Evolutionary conservation across 441 rosid species (phyloP), one percentile per base, ranked within the genome.

Genomic region (Bocquillonia castaneifolia): DNA sequence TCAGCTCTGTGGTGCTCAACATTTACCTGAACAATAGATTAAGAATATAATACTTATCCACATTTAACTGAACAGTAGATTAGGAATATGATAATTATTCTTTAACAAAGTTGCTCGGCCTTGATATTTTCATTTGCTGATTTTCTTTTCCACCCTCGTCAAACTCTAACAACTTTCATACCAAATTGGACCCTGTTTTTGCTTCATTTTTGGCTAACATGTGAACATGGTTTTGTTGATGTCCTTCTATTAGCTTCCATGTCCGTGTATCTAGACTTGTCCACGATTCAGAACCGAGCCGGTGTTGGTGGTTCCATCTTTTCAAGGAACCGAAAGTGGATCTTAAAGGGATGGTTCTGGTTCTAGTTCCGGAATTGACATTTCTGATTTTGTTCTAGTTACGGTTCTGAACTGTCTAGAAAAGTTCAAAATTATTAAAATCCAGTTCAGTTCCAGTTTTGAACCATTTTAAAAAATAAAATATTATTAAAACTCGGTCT

Each of bases 241-340:
- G 36, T 23, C 18, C 52, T 14, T 57, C 22, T 53, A 40, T 52
- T 66, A 64, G 42, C 66, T 62, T 39, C 20, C n/a, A 39, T 44
- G 20, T 25, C 13, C 10, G 10, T 28, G 2, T 53, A 37, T 59
- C 31, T 40, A 59, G n/a, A n/a, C n/a, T n/a, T n/a, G n/a, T n/a
- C n/a, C n/a, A n/a, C n/a, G n/a, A n/a, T n/a, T n/a, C n/a, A n/a
- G n/a, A n/a, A n/a, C n/a, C n/a, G n/a, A n/a, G n/a, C n/a, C n/a
- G n/a, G n/a, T n/a, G n/a, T n/a, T n/a, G n/a, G n/a, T n/a, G n/a
- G n/a, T n/a, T n/a, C n/a, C n/a, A n/a, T n/a, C n/a, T n/a, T n/a
- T n/a, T n/a, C n/a, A n/a, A n/a, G n/a, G n/a, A n/a, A n/a, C n/a
- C n/a, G n/a, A n/a, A n/a, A n/a, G n/a, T n/a, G n/a, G n/a, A n/a